A percentile compares a stretch with the other conserved stretches of the same genome.
phyloP scores from a whole-genome alignment of 306 rosid genomes.

The Biancaea sappan region DNA sequence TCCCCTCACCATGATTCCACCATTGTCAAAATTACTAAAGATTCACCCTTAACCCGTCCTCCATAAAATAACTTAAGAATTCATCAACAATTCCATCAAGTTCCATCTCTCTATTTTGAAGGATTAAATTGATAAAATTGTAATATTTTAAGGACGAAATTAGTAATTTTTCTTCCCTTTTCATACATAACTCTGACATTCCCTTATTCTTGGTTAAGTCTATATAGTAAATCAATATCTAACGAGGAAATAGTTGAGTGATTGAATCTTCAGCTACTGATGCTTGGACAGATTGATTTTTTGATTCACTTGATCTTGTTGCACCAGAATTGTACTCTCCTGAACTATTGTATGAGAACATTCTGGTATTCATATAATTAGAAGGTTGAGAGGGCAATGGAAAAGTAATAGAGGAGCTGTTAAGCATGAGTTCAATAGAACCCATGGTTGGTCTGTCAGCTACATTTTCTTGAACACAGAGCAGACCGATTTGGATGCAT shows the following conservation, averaged over 20 bases:
- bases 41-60: too few relatives aligned
- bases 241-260: slow-evolving; percentile 35
- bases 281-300: neutral
- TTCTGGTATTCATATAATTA: slow-evolving; percentile 5
- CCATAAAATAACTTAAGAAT: too few relatives aligned
- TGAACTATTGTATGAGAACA: neutral
- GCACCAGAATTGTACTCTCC: slow-evolving; percentile 10
- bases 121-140: too few relatives aligned
- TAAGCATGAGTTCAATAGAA: slow-evolving; percentile 43
- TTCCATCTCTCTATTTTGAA: too few relatives aligned
- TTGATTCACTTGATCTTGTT: slow-evolving; percentile 16
- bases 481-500: slow-evolving; percentile 64
- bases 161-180: too few relatives aligned
- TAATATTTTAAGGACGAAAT: too few relatives aligned
- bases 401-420: slow-evolving; percentile 40
- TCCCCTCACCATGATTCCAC: too few relatives aligned
- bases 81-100: too few relatives aligned
- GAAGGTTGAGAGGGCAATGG: slow-evolving; percentile 44
- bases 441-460: slow-evolving; percentile 54
- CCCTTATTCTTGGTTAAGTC: too few relatives aligned
- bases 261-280: slow-evolving; percentile 24
- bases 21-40: too few relatives aligned
- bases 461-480: slow-evolving; percentile 56
- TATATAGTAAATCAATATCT: too few relatives aligned
- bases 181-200: too few relatives aligned